These are phyloP conservation scores for Aspergillus pseudotamarii DNA, from an alignment of 2,329 filamentous ascomycete genomes.

Conservation along the genomic window DNA sequence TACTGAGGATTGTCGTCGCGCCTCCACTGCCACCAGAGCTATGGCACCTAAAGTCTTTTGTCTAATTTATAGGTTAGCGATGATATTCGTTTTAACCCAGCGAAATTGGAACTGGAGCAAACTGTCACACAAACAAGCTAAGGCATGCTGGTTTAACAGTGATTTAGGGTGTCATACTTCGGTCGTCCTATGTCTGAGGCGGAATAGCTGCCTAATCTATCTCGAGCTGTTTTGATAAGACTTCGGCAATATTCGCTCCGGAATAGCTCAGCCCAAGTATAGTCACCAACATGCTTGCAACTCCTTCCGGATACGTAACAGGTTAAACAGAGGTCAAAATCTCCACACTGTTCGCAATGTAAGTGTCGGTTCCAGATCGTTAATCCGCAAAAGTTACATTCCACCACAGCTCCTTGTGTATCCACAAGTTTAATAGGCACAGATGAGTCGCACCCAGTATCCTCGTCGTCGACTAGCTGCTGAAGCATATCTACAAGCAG, in stretches of 20 bases:
- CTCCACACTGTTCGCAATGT: slow-evolving; percentile 38
- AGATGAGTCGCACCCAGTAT: slow-evolving; percentile 24
- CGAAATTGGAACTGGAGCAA: background rate
- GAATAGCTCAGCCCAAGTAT: slow-evolving; percentile 38
- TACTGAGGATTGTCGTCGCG: slow-evolving; percentile 27
- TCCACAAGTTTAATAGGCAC: slow-evolving; percentile 31
- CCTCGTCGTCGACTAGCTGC: slow-evolving; percentile 37
- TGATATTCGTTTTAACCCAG: background rate
- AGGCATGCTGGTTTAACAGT: background rate
- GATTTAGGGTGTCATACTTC: slow-evolving; percentile 9
- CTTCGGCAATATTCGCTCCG: slow-evolving; percentile 30
- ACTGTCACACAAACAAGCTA: background rate
- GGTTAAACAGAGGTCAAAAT: slow-evolving; percentile 40
- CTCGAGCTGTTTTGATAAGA: slow-evolving; percentile 16
- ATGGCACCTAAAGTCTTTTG: slow-evolving; percentile 23
- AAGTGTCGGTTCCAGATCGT: slow-evolving; percentile 45
- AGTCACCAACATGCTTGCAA: slow-evolving; percentile 36
- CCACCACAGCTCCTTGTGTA: slow-evolving; percentile 35
- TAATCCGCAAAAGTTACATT: slow-evolving; percentile 41
- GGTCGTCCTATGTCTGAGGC: background rate
- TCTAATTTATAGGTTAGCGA: slow-evolving; percentile 8
- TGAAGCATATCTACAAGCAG: slow-evolving; percentile 33
- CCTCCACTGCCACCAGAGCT: slow-evolving; percentile 28
- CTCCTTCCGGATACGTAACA: slow-evolving; percentile 40
- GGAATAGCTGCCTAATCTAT: background rate